phyloP scores from a whole-genome alignment of 2,329 filamentous ascomycete genomes.

The Aspergillus sp. region DNA sequence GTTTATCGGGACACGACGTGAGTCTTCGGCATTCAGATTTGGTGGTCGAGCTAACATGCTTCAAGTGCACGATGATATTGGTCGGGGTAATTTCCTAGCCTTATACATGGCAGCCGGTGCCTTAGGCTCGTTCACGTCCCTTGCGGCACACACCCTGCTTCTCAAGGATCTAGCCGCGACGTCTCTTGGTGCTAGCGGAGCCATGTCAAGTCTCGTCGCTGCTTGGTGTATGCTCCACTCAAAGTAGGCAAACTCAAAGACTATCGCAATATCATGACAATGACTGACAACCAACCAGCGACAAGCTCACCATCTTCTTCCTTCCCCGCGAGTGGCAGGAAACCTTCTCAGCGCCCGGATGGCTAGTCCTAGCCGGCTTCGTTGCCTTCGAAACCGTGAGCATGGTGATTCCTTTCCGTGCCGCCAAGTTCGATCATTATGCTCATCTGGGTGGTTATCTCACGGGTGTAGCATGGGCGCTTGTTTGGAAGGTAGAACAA shows the following conservation, averaged over 20 bases:
- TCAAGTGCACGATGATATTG: slow-evolving; percentile 49
- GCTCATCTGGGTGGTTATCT: slow-evolving; percentile 39
- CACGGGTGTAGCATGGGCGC: slow-evolving; percentile 23
- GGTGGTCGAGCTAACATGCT: slow-evolving; percentile 6
- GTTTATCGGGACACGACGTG: slow-evolving; percentile 47
- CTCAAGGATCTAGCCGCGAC: slow-evolving; percentile 37
- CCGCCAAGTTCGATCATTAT: slow-evolving; percentile 33
- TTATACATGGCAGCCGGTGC: slow-evolving; percentile 46
- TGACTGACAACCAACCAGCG: slow-evolving; percentile 19
- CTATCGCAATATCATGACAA: background rate
- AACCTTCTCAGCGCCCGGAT: slow-evolving; percentile 37
- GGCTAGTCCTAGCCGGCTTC: slow-evolving; percentile 29
- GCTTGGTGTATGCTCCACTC: slow-evolving; percentile 44
- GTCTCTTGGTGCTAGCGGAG: slow-evolving; percentile 47
- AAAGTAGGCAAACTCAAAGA: slow-evolving; percentile 28
- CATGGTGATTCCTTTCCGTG: slow-evolving; percentile 23
- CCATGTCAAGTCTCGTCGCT: slow-evolving; percentile 44
- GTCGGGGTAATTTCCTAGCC: slow-evolving; percentile 49
- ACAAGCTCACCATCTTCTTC: slow-evolving; percentile 37
- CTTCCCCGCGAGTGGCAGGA: slow-evolving; percentile 34
- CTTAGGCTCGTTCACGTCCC: slow-evolving; percentile 41
- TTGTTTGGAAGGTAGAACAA: slow-evolving; percentile 8
- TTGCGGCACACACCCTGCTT: slow-evolving; percentile 39
- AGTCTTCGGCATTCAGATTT: slow-evolving; percentile 7
- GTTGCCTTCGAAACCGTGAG: slow-evolving; percentile 32